Evolutionary conservation across 116 monocot species (phyloP).

Genomic region (Cymodocea nodosa): DNA sequence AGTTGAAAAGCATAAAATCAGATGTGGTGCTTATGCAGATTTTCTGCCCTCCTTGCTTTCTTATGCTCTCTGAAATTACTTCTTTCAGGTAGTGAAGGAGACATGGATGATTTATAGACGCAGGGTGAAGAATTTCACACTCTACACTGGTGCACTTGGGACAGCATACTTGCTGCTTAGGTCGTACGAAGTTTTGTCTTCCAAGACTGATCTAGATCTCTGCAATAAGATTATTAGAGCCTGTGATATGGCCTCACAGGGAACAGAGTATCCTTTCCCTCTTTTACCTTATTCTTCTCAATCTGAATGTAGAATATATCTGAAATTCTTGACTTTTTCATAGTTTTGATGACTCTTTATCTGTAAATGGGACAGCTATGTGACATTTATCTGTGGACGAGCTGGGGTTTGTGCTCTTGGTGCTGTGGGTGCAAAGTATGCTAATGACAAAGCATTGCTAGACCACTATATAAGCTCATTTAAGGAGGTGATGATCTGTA

Average conservation of each 20-base stretch:
- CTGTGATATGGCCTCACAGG: slow-evolving; percentile 42
- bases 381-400: slow-evolving; percentile 69
- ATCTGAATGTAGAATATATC: background rate
- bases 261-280: slow-evolving; percentile 24
- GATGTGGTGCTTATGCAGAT: background rate
- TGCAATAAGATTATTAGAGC: slow-evolving; percentile 48
- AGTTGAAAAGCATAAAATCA: background rate
- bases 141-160: slow-evolving; percentile 80
- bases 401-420: slow-evolving; percentile 83
- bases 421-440: slow-evolving; percentile 49
- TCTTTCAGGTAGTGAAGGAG: slow-evolving; percentile 59
- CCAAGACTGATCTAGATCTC: slow-evolving; percentile 34
- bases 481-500: slow-evolving; percentile 31
- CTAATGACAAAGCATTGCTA: slow-evolving; percentile 32
- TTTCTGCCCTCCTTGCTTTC: slow-evolving; percentile 1
- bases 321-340: background rate
- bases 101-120: slow-evolving; percentile 34
- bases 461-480: slow-evolving; percentile 61
- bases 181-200: slow-evolving; percentile 38
- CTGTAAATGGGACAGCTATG: slow-evolving; percentile 30
- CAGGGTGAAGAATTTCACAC: slow-evolving; percentile 41
- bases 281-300: background rate
- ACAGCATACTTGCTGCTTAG: slow-evolving; percentile 78
- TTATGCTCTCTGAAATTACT: slow-evolving; percentile 5
- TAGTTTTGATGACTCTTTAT: background rate